phyloP scores from a whole-genome alignment of 2,329 filamentous ascomycete genomes.

The Trichoderma afroharzianum region DNA sequence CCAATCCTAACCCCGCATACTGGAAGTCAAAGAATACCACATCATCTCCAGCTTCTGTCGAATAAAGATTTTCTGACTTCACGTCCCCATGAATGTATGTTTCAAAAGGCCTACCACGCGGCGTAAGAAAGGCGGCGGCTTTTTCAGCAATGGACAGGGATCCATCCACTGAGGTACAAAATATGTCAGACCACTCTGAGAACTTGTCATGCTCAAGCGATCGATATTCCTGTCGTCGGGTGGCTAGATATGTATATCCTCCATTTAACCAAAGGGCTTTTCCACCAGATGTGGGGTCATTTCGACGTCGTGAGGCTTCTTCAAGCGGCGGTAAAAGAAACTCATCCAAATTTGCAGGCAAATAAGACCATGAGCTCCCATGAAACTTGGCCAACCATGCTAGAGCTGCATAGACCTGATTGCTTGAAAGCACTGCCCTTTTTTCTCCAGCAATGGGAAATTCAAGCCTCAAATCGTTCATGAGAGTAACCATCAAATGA shows the following conservation, averaged over 20 bases:
- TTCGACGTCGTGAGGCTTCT: slow-evolving; percentile 38
- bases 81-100: slow-evolving; percentile 66
- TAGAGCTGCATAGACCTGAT: slow-evolving; percentile 51
- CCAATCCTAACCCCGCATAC: slow-evolving; percentile 61
- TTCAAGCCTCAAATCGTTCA: slow-evolving; percentile 51
- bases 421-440: slow-evolving; percentile 41
- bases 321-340: slow-evolving; percentile 54
- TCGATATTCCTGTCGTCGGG: slow-evolving; percentile 54
- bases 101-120: slow-evolving; percentile 42
- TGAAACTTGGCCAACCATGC: slow-evolving; percentile 64
- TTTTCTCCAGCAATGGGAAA: slow-evolving; percentile 58
- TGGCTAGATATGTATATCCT: slow-evolving; percentile 66
- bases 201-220: slow-evolving; percentile 42
- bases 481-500: slow-evolving; percentile 49
- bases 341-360: slow-evolving; percentile 28
- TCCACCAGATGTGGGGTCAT: slow-evolving; percentile 16
- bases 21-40: slow-evolving; percentile 69
- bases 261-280: slow-evolving; percentile 58
- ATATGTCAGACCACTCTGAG: slow-evolving; percentile 52
- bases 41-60: slow-evolving; percentile 42
- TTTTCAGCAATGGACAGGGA: slow-evolving; percentile 46
- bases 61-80: slow-evolving; percentile 67
- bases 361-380: slow-evolving; percentile 45
- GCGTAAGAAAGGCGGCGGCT: slow-evolving; percentile 49
- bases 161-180: slow-evolving; percentile 39